Base-by-base conservation (phyloP, 2,329 filamentous ascomycete genomes). In the Scedosporium dehoogii region DNA sequence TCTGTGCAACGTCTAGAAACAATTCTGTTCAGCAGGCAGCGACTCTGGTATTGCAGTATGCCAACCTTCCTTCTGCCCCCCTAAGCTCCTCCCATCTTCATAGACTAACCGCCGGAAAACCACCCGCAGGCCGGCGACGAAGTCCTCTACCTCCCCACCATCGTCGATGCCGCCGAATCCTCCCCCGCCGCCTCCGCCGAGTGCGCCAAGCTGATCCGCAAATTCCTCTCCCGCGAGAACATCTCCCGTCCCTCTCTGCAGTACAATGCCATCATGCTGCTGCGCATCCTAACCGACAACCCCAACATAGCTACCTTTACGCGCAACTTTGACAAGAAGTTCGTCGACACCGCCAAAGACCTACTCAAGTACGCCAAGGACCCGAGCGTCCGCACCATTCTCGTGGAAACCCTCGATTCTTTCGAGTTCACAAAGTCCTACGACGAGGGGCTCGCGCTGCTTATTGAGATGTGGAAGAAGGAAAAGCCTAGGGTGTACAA, bases 251-350 rank as follows among this genome's bases (percentile, higher is more conserved):
- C 90, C 9, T 86, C 89, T 69, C 86, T 87, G 68, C 93, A 97
- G 74, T 97, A 97, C 81, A 97, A 97, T 76, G 89, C 91, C 66
- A 86, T 97, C 70, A 97, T 97, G 94, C 83, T 99, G 62, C 81
- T 96, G 68, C 88, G 93, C 65, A 99, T 99, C 70, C 79, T 99
- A 67, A 82, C 87, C 68, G 92, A 97, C 73, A 97, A 99, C 72
- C 94, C 94, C 0, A 93, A 93, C 33, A 59, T 65, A 9, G 82
- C 83, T 61, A 91, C 86, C 1, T 99, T 99, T 70, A 96, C 93
- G n/a, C 84, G 89, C 67, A 92, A 96, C 72, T 75, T 97, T 51
- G 92, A 97, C 74, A 82, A 87, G 70, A 91, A 91, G 69, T 97
- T 97, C 70, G 85, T 90, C 61, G 82, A 88, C 51, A 86, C 86